phyloP scores from a whole-genome alignment of 176 grass and related monocot genomes.

The Oropetium thomaeum region DNA sequence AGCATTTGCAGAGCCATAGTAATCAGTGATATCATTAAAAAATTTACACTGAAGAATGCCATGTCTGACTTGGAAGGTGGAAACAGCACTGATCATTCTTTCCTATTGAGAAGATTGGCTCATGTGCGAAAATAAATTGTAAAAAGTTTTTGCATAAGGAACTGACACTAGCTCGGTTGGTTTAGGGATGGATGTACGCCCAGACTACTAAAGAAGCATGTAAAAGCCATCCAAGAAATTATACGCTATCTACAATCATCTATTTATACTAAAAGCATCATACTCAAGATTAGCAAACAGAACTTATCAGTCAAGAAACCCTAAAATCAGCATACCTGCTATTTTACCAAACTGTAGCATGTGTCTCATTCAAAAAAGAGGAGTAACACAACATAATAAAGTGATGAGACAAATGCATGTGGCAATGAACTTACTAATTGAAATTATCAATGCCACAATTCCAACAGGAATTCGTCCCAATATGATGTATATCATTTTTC shows the following conservation, averaged over 20 bases:
- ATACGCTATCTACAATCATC: neutral
- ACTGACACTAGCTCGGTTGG: neutral
- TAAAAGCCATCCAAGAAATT: neutral
- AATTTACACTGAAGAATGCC: neutral
- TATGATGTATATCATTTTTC: neutral
- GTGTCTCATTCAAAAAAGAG: neutral
- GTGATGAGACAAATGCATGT: neutral
- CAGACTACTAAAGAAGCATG: neutral
- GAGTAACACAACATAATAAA: neutral
- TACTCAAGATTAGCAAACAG: neutral
- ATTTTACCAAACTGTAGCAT: neutral
- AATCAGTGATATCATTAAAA: constrained; percentile 12
- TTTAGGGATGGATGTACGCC: neutral
- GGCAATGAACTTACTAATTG: neutral
- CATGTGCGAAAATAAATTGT: neutral
- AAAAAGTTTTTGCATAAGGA: neutral
- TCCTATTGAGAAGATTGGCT: neutral
- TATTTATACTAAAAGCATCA: neutral
- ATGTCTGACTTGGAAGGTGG: neutral
- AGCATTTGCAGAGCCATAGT: neutral
- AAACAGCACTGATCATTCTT: neutral
- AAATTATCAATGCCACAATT: neutral
- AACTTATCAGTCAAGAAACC: neutral
- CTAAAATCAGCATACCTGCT: neutral
- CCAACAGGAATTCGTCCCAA: neutral